These are phyloP conservation scores for Hylodesmum podocarpum DNA, from an alignment of 306 rosid species.

Conservation along the genomic window DNA sequence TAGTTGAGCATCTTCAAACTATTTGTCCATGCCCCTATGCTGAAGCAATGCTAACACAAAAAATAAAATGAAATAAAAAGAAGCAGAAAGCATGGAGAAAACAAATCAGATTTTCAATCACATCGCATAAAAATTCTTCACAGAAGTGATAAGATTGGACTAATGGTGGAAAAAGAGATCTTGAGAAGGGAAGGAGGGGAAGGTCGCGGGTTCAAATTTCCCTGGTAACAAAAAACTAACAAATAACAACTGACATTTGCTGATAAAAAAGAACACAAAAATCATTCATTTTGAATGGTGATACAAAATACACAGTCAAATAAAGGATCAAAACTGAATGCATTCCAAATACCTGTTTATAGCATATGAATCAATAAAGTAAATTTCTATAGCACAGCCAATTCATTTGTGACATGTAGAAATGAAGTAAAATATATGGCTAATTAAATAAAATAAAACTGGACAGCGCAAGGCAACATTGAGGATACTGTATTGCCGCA, in stretches of 20 bases:
- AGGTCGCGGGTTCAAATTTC: no score
- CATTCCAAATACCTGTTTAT: not conserved
- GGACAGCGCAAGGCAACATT: not conserved
- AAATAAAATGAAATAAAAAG: no score
- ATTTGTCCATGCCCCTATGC: not conserved
- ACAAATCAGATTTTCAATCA: not conserved
- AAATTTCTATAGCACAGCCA: not conserved
- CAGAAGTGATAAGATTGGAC: no score
- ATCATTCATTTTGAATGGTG: not conserved
- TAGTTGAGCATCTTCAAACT: not conserved
- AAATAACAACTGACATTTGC: no score
- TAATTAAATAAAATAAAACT: not conserved
- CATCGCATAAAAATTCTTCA: not conserved
- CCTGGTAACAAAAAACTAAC: no score
- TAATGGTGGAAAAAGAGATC: no score
- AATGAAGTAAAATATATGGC: not conserved
- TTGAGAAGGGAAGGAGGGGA: no score
- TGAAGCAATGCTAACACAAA: not conserved
- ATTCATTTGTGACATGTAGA: not conserved
- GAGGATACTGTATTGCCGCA: not conserved
- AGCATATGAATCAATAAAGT: conserved; percentile 10
- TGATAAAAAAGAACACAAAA: no score
- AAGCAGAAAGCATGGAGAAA: not conserved
- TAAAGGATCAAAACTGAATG: not conserved
- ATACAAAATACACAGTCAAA: not conserved